Conservation (phyloP, 371 early-diverging fungal species). For the Caulochytrium protostelioides region DNA sequence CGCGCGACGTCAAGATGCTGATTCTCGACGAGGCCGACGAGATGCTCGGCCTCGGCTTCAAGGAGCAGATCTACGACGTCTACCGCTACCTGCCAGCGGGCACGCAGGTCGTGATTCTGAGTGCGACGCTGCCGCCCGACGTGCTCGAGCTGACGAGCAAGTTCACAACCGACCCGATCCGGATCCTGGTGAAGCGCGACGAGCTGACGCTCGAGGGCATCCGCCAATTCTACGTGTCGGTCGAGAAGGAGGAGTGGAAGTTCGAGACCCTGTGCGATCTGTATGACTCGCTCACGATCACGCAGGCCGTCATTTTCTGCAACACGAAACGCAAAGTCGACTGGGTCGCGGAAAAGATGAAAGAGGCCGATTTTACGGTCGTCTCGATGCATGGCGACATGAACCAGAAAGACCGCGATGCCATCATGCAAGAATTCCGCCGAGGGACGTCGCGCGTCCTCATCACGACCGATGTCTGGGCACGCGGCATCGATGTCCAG, state of each 20-base stretch:
- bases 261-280: slow-evolving; percentile 90
- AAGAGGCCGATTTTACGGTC: slow-evolving; percentile 3
- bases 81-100: slow-evolving; percentile 75
- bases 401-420: slow-evolving; percentile 88
- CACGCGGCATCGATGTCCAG: slow-evolving; percentile 99
- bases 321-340: slow-evolving; percentile 85
- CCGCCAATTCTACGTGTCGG: slow-evolving; percentile 95
- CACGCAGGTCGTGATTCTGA: slow-evolving; percentile 94
- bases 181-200: slow-evolving; percentile 98
- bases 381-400: slow-evolving; percentile 77
- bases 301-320: slow-evolving; percentile 98
- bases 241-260: slow-evolving; percentile 92
- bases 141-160: slow-evolving; percentile 91
- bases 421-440: slow-evolving; percentile 94
- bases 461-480: slow-evolving; percentile 95
- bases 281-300: slow-evolving; percentile 84
- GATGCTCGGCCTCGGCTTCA: slow-evolving; percentile 92
- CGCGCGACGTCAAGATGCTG: slow-evolving; percentile 82
- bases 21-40: slow-evolving; percentile 99
- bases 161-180: slow-evolving; percentile 94
- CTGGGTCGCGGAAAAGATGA: slow-evolving; percentile 88
- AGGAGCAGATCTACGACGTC: slow-evolving; percentile 95
- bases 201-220: slow-evolving; percentile 99
- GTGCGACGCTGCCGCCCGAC: slow-evolving; percentile 92
- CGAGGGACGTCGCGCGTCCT: slow-evolving; percentile 77